These are phyloP conservation scores for Cordyceps fumosorosea DNA, from an alignment of 2,329 filamentous ascomycete genomes.

Conservation along the genomic window DNA sequence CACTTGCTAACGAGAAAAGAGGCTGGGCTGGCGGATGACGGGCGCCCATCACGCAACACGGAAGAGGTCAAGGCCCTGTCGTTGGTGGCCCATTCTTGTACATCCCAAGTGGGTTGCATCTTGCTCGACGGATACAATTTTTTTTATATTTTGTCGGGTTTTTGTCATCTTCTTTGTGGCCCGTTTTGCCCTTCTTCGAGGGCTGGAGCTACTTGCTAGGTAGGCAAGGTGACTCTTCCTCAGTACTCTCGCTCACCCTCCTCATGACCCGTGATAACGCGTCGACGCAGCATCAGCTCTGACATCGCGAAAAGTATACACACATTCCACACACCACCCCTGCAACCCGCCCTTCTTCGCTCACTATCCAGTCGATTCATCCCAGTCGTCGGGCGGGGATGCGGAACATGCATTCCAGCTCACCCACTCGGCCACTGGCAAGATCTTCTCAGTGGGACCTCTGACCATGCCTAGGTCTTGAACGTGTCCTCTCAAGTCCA, in stretches of 20 bases:
- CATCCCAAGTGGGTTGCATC: background rate
- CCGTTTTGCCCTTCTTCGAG: background rate
- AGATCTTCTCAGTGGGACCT: background rate
- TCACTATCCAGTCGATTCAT: background rate
- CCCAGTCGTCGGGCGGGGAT: background rate
- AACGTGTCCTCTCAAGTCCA: too few relatives aligned
- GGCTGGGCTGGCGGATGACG: background rate
- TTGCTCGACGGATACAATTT: background rate
- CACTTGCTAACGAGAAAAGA: background rate
- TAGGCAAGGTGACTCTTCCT: background rate
- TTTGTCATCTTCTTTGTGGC: background rate
- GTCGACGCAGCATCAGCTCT: background rate
- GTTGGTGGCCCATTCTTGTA: background rate
- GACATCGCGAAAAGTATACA: background rate
- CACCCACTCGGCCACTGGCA: background rate
- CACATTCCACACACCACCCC: background rate
- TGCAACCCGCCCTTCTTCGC: background rate
- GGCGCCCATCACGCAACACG: background rate
- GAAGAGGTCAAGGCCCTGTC: background rate
- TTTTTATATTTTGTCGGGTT: background rate
- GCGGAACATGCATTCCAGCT: constrained; percentile 4
- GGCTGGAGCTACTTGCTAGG: background rate
- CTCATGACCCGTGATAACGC: background rate
- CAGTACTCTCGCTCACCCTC: background rate
- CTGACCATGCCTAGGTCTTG: too few relatives aligned